Evolutionary conservation across 1,284 basidiomycete species (phyloP).

Genomic region (Pterula multifida): DNA sequence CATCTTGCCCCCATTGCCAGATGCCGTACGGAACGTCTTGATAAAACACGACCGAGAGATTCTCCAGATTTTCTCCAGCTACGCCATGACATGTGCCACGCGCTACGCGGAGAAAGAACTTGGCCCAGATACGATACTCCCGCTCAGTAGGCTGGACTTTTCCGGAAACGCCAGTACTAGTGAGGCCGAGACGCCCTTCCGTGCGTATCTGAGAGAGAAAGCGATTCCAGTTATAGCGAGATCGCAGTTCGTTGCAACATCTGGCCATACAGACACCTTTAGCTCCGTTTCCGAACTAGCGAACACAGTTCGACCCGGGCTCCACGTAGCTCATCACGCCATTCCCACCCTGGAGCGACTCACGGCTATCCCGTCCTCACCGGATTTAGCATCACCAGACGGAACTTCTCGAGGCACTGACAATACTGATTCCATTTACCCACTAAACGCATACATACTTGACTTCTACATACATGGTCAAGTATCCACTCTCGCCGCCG

Average conservation of each 20-base stretch:
- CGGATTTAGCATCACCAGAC: not conserved
- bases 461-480: conserved; percentile 63
- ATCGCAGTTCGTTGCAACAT: conserved; percentile 50
- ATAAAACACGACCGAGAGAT: conserved; percentile 36
- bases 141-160: conserved; percentile 24
- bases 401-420: conserved; percentile 8
- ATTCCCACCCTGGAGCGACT: conserved; percentile 43
- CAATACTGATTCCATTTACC: conserved; percentile 9
- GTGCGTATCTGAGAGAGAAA: conserved; percentile 22
- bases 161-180: conserved; percentile 14
- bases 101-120: conserved; percentile 27
- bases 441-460: conserved; percentile 50
- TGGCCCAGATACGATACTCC: conserved; percentile 29
- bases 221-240: conserved; percentile 28
- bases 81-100: conserved; percentile 27
- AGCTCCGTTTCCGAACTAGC: conserved; percentile 35
- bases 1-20: conserved; percentile 36
- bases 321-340: conserved; percentile 43
- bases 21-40: conserved; percentile 28
- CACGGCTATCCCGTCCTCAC: conserved; percentile 12
- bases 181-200: conserved; percentile 15
- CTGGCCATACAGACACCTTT: conserved; percentile 48
- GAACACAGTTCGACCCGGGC: conserved; percentile 35
- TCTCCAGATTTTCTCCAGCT: conserved; percentile 38
- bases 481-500: conserved; percentile 28